These are phyloP conservation scores for Anthracocystis setariae DNA, from an alignment of 1,284 basidiomycete species.

Conservation along the genomic window DNA sequence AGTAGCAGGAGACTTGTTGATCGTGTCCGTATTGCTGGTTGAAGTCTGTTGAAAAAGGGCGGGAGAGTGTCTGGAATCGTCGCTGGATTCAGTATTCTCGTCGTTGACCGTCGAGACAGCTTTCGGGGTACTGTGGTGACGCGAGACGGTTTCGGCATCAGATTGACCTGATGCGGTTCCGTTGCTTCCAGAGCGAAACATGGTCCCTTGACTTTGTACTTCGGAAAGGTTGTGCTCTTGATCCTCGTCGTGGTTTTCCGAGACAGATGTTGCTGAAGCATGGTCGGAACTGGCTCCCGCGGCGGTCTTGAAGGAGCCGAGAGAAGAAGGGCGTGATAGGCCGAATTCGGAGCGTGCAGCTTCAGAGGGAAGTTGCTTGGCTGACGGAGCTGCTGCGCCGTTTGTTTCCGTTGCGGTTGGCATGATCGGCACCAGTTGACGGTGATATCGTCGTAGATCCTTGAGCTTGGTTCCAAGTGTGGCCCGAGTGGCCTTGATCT, in stretches of 20 bases:
- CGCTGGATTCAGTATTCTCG: constrained; percentile 16
- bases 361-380: constrained; percentile 26
- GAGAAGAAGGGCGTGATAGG: constrained; percentile 34
- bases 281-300: constrained; percentile 25
- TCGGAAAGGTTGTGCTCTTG: constrained; percentile 9
- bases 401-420: constrained; percentile 23
- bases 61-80: constrained; percentile 26
- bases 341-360: constrained; percentile 35
- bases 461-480: no score
- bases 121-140: constrained; percentile 2
- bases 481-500: no score
- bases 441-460: no score
- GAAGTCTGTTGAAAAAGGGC: constrained; percentile 27
- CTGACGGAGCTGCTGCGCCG: constrained; percentile 1
- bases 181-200: constrained; percentile 13
- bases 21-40: constrained; percentile 27
- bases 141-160: constrained; percentile 21
- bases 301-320: constrained; percentile 41
- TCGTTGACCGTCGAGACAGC: constrained; percentile 3
- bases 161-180: constrained; percentile 2
- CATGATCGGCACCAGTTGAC: constrained; percentile 6
- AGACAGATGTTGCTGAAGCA: constrained; percentile 5
- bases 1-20: constrained; percentile 43
- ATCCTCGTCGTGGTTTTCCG: constrained; percentile 17
- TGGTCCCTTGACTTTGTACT: constrained; percentile 7